Base-by-base conservation (phyloP, 208 protist species). In the Lotmaria passim region DNA sequence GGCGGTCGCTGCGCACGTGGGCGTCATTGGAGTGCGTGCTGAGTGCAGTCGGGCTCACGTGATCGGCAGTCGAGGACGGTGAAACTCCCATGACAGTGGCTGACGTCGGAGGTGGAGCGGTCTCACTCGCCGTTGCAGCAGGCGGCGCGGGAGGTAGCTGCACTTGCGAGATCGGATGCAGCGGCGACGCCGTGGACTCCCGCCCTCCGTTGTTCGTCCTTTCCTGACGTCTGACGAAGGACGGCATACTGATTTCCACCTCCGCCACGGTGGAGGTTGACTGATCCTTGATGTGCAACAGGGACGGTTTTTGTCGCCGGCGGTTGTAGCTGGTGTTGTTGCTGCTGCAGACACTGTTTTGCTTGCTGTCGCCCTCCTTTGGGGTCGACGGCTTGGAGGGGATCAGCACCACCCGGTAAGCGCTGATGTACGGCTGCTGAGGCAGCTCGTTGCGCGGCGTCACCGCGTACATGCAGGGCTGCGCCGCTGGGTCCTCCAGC, bases 401-500 rank as follows among this genome's bases (percentile, higher is more conserved):
- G 2, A 46, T 51, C 56, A 64, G 31, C 34, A 64, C 41, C 4
- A 69, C 67, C 11, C 61, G 47, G 36, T 53, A 56, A 5, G 63
- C 61, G 17, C 47, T 30, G 19, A 44, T 10, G 58, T 69, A 50
- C 31, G 58, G 62, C 24, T 57, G 30, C 34, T 72, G 41, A 38
- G 7, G 7, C 43, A 63, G 44, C 28, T 56, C 59, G 15, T 58
- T 69, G 47, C 43, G 48, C 4, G 46, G 61, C 7, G 53, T 53
- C 3, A 70, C 39, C 3, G 70, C 30, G 57, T 78, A 75, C 30
- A 78, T 19, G 44, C 56, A 63, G 17, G 73, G 59, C 51, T 73
- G 59, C 8, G 67, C 65, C 7, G 23, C 28, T 34, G 65, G 56
- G 39, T 78, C 68, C 17, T 46, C 11, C 56, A 81, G 51, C 44